Conservation (phyloP, 164 flowering plant genomes). For the Annona cherimola region DNA sequence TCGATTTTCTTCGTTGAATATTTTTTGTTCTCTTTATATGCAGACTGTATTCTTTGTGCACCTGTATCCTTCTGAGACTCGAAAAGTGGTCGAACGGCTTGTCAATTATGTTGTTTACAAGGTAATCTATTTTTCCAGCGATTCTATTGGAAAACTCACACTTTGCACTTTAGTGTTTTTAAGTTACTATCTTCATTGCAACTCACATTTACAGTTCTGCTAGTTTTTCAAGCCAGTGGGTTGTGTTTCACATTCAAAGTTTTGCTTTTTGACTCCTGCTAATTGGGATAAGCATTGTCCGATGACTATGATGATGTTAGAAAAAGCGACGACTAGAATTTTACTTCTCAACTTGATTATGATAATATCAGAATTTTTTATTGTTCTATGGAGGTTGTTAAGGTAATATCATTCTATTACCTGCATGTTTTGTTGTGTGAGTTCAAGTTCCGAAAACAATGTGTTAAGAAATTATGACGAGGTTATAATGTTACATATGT, state of each 20-base stretch:
- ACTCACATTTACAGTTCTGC: neutral
- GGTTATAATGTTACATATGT: too few species aligned
- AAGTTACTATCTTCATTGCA: neutral
- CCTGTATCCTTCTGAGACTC: constrained; percentile 63
- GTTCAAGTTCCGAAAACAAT: too few species aligned
- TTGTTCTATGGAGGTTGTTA: too few species aligned
- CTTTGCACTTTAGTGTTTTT: neutral
- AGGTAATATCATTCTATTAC: too few species aligned
- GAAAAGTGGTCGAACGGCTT: constrained; percentile 72
- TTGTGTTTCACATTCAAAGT: neutral
- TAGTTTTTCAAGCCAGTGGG: neutral
- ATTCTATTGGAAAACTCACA: neutral
- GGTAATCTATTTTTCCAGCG: constrained; percentile 36
- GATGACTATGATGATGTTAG: too few species aligned
- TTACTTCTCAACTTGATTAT: too few species aligned
- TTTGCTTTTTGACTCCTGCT: too few species aligned
- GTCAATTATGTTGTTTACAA: constrained; percentile 80
- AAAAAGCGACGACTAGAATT: too few species aligned
- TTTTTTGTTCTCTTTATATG: constrained; percentile 16
- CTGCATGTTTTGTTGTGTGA: too few species aligned
- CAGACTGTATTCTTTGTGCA: constrained; percentile 85
- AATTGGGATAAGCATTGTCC: too few species aligned
- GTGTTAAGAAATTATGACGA: too few species aligned
- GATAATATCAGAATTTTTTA: too few species aligned
- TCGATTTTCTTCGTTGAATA: neutral